Percentiles rank a stretch among this genome's conserved stretches.
Evolutionary conservation across 164 flowering plant species (phyloP).

Genomic region (Tinospora cordifolia): DNA sequence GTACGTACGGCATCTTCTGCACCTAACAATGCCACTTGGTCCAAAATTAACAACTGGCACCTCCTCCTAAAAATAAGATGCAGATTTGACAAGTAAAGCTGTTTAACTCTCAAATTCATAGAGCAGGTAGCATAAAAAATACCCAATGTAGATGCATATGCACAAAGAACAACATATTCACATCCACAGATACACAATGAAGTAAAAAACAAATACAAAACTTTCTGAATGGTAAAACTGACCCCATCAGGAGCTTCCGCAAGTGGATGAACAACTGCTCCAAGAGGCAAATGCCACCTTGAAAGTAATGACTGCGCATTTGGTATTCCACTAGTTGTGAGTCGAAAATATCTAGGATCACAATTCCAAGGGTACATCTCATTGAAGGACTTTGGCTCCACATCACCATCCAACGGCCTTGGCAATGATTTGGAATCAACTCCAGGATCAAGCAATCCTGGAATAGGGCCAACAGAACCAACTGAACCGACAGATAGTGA

Average conservation of each 20-base stretch:
- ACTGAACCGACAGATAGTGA: slow-evolving; percentile 53
- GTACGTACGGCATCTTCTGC: slow-evolving; percentile 93
- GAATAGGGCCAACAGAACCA: slow-evolving; percentile 51
- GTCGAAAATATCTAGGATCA: slow-evolving; percentile 60
- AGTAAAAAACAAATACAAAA: not conserved
- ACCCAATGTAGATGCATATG: not conserved
- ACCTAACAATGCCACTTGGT: slow-evolving; percentile 72
- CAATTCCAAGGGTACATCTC: slow-evolving; percentile 74
- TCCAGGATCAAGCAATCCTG: slow-evolving; percentile 80
- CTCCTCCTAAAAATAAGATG: slow-evolving; percentile 58
- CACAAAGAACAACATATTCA: not conserved
- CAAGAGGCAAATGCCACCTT: slow-evolving; percentile 97
- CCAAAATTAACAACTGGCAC: slow-evolving; percentile 83
- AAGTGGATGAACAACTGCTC: slow-evolving; percentile 93
- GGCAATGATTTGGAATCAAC: slow-evolving; percentile 66
- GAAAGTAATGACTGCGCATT: slow-evolving; percentile 80
- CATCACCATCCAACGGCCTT: slow-evolving; percentile 86
- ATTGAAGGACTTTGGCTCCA: slow-evolving; percentile 46
- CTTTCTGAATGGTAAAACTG: slow-evolving; percentile 25
- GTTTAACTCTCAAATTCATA: not conserved
- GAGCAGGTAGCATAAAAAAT: not conserved
- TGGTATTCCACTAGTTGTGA: slow-evolving; percentile 78
- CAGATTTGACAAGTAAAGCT: slow-evolving; percentile 5
- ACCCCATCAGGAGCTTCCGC: slow-evolving; percentile 95
- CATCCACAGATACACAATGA: not conserved